These are phyloP conservation scores for Cynanchum wilfordii DNA, from an alignment of 257 asterid species.

Conservation along the genomic window DNA sequence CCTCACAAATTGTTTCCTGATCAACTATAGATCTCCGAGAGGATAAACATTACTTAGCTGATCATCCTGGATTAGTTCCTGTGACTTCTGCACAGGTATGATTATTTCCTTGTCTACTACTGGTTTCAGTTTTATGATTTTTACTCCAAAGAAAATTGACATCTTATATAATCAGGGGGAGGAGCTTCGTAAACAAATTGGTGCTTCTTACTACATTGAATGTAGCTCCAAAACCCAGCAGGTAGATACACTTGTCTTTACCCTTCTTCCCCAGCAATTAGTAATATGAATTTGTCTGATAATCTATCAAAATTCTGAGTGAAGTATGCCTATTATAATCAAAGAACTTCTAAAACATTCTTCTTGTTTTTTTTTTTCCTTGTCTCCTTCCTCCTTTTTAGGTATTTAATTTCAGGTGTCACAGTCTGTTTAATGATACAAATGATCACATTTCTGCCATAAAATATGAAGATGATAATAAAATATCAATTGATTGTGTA, in stretches of 20 bases:
- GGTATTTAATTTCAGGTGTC: neutral
- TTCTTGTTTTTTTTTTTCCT: neutral
- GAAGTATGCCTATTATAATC: neutral
- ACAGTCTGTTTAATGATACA: neutral
- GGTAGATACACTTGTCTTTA: constrained; percentile 33
- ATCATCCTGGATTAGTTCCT: constrained; percentile 88
- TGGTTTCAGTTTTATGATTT: neutral
- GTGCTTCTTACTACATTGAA: constrained; percentile 80
- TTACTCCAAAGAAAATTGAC: constrained; percentile 1
- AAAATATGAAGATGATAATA: neutral
- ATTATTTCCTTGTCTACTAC: constrained; percentile 8
- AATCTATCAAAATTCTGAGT: neutral
- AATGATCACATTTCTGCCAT: constrained; percentile 3
- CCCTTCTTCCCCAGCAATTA: neutral
- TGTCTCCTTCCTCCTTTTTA: neutral
- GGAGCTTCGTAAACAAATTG: constrained; percentile 87
- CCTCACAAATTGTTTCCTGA: constrained; percentile 9
- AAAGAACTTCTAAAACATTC: neutral
- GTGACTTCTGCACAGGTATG: constrained; percentile 80
- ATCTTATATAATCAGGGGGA: constrained; percentile 58
- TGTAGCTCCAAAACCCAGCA: constrained; percentile 98
- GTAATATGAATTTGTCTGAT: neutral
- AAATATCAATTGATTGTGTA: neutral
- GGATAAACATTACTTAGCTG: constrained; percentile 80
- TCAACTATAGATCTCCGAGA: constrained; percentile 74